Evolutionary conservation across 1,284 basidiomycete genomes (phyloP).

Genomic region (Sanghuangporus baumii): DNA sequence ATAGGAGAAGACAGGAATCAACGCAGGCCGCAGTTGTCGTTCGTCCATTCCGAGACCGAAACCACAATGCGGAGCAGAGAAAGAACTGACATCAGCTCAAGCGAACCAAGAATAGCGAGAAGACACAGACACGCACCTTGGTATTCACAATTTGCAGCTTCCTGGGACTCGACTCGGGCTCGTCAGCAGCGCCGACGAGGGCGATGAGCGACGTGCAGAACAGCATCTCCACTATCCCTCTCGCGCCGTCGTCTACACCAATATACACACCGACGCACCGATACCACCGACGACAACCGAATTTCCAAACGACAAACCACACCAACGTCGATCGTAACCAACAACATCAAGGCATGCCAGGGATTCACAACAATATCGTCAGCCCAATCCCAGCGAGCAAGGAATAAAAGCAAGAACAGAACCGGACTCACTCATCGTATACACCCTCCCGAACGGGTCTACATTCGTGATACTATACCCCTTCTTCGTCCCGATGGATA

Average conservation of each 20-base stretch:
- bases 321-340: no score
- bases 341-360: no score
- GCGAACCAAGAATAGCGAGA: no score
- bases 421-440: constrained; percentile 74
- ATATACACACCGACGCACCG: no score
- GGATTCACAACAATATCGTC: no score
- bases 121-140: constrained; percentile 51
- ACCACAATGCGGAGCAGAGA: background rate
- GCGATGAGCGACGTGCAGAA: constrained; percentile 98
- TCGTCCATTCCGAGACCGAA: no score
- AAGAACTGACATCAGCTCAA: background rate
- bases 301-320: no score
- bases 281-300: no score
- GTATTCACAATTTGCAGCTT: constrained; percentile 98
- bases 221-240: constrained; percentile 97
- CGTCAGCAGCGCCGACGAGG: constrained; percentile 90
- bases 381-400: no score
- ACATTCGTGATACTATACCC: constrained; percentile 98
- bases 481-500: constrained; percentile 91
- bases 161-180: constrained; percentile 80
- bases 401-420: background rate
- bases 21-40: no score
- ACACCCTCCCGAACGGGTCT: constrained; percentile 95
- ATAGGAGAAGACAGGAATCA: background rate
- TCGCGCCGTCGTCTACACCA: background rate